Evolutionary conservation across 768 basidiomycete species (phyloP), one percentile per base, ranked within the genome.

Genomic region (Rhodotorula taiwanensis): DNA sequence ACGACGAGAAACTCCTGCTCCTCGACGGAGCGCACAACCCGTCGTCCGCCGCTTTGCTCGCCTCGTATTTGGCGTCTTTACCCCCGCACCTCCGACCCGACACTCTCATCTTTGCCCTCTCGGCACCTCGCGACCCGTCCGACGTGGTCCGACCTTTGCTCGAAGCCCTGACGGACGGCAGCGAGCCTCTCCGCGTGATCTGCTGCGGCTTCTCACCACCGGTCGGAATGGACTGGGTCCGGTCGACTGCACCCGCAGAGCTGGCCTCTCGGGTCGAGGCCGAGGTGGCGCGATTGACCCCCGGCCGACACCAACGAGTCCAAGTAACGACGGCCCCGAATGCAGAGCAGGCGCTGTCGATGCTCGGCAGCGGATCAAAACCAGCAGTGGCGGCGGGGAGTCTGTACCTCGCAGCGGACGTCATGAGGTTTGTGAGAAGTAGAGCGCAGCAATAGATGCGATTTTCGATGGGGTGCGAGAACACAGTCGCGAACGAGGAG

Each of bases 11-110:
- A 44, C 47, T 60, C 67, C 69, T 93, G 18, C 80, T 98, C 16
- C 86, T 86, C 8, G 95, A 99, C 72, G 95, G 95, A 5, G 94
- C 95, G 1, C 95, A 98, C 75, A 99, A 98, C 73, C 77, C 84
- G 11, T 85, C 88, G 10, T 90, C 90, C 0, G 81, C 90, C 0
- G 67, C 75, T 33, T 82, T 82, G 1, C 82, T 97, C 16, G 80
- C 84, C 13, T 73, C 78, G 4, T 97, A 89, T 74, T 76, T 93
- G 60, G 69, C 78, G 33, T 72, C 74, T 58, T 75, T 77, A 50
- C 79, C 77, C 66, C 76, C 71, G 49, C 75, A 60, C 56, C 73
- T 64, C 6, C 25, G n/a, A 3, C 67, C 70, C 0, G 64, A 87
- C 39, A 86, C 86, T 0, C 94, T 84, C 74, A 79, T 98, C 70